Evolutionary conservation across 495 filamentous ascomycete species (phyloP), one percentile per base, ranked within the genome.

Genomic region (Trichoderma virens): DNA sequence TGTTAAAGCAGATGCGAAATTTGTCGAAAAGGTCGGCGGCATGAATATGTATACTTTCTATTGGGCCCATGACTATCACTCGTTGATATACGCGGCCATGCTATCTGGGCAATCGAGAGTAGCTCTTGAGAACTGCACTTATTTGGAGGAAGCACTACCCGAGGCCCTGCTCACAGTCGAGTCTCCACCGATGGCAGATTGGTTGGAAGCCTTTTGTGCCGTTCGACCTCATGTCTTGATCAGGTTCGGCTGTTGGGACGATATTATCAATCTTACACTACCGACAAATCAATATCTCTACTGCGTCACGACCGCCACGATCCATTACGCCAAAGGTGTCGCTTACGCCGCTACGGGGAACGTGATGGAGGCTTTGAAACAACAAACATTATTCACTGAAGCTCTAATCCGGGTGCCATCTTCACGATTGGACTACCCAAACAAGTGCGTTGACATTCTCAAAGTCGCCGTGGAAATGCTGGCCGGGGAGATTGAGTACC

Each of bases 1-100:
- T n/a, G 85, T 88, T 38, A 67, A 73, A 0, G 83, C 85, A 5
- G 88, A 90, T 68, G 78, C 84, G 61, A 79, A 82, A 65, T 89
- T 81, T 70, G 75, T 89, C 23, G 65, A 70, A 0, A 72, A 73
- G 11, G 73, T 78, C 28, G 79, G 81, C 0, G 67, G 80, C 20
- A 70, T 82, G 20, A 84, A 86, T 65, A 88, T 90, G 66, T 90
- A 90, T 68, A 85, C 80, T 6, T 73, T 89, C 13, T 90, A 90
- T 64, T 78, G 86, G 1, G 77, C 77, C n/a, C 87, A 90, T 69
- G 74, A 89, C 64, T 83, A 84, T 62, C 88, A 90, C 67, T 88
- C 86, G 64, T 78, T 80, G 5, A 81, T 90, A 64, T 90, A 90
- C 68, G 86, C 84, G 11, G 88, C 86, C 61, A 89, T 90, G 88